Conservation (phyloP, 2,329 filamentous ascomycete genomes). For the Xylariaceae sp. region DNA sequence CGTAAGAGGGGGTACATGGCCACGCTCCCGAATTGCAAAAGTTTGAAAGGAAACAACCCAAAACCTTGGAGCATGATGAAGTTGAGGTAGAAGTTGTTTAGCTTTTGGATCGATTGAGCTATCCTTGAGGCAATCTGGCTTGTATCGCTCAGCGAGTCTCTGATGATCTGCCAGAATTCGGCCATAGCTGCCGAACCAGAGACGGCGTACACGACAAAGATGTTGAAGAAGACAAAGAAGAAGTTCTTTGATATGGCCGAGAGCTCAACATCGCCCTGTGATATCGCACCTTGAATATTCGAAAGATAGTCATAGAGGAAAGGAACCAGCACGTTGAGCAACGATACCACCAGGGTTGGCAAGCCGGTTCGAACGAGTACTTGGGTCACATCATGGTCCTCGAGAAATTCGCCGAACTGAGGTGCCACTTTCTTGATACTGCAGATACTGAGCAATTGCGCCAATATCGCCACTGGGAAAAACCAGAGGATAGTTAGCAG, state of each 20-base stretch:
- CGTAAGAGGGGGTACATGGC: constrained; percentile 76
- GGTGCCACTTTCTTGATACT: constrained; percentile 73
- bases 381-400: constrained; percentile 63
- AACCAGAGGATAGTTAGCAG: constrained; percentile 87
- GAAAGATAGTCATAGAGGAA: constrained; percentile 94
- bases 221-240: constrained; percentile 99
- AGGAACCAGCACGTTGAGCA: constrained; percentile 85
- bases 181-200: constrained; percentile 70
- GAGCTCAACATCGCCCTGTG: constrained; percentile 87
- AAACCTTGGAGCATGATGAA: constrained; percentile 91
- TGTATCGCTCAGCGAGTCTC: constrained; percentile 73
- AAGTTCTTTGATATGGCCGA: constrained; percentile 98
- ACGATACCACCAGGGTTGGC: constrained; percentile 77
- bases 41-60: constrained; percentile 87
- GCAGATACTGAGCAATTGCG: constrained; percentile 74
- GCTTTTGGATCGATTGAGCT: constrained; percentile 67
- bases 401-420: constrained; percentile 61
- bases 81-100: constrained; percentile 86
- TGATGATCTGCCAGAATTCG: constrained; percentile 68
- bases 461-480: constrained; percentile 72
- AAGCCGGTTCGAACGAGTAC: constrained; percentile 83
- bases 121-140: constrained; percentile 72
- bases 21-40: constrained; percentile 85
- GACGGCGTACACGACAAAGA: constrained; percentile 90
- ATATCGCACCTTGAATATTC: constrained; percentile 90